Conservation (phyloP, 306 rosid genomes). For the Medicago lupulina region DNA sequence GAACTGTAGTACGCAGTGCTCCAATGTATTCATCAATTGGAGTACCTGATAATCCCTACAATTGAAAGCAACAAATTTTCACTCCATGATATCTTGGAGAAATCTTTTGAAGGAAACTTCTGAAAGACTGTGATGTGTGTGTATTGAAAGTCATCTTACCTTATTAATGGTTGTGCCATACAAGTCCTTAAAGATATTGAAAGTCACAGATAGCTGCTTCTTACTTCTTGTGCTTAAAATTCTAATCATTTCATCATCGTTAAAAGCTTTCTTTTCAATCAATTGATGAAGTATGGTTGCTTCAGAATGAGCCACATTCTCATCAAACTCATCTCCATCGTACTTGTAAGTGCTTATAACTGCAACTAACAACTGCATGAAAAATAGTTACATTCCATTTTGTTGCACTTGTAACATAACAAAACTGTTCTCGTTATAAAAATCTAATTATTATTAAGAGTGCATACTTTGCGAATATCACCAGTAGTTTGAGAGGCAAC, state of each 20-base stretch:
- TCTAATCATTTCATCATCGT: slow-evolving; percentile 58
- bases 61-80: background rate
- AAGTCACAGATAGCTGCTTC: slow-evolving; percentile 55
- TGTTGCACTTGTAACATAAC: too few species aligned
- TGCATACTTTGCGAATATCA: slow-evolving; percentile 52
- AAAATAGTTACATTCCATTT: slow-evolving; percentile 7
- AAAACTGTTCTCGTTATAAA: background rate
- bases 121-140: background rate
- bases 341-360: slow-evolving; percentile 53
- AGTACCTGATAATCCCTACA: slow-evolving; percentile 46
- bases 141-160: slow-evolving; percentile 43
- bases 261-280: slow-evolving; percentile 42
- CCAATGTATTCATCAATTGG: slow-evolving; percentile 45
- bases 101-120: background rate
- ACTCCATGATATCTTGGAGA: background rate
- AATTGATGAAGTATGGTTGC: slow-evolving; percentile 42
- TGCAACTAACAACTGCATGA: slow-evolving; percentile 55
- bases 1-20: slow-evolving; percentile 47
- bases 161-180: slow-evolving; percentile 55
- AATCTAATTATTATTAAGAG: background rate
- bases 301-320: slow-evolving; percentile 46
- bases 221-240: slow-evolving; percentile 64
- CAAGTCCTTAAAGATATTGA: slow-evolving; percentile 49
- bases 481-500: slow-evolving; percentile 51
- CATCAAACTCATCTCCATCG: slow-evolving; percentile 50